Evolutionary conservation across 2,329 filamentous ascomycete genomes (phyloP).

Genomic region (Elsinoe australis): DNA sequence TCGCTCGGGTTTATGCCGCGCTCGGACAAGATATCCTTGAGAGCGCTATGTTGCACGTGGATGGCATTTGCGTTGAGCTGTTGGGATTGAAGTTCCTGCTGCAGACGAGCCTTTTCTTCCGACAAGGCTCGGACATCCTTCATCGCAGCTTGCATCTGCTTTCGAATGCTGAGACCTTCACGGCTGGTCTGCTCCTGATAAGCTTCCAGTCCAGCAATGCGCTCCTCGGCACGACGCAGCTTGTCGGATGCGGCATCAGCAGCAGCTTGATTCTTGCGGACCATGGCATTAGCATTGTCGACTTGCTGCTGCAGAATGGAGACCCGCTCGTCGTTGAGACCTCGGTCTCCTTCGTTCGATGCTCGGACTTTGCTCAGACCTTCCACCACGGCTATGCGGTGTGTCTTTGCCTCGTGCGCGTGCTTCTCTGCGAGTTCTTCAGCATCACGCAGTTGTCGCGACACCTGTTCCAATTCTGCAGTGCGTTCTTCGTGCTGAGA

Average conservation of each 20-base stretch:
- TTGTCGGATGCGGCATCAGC: constrained; percentile 83
- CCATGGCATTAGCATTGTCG: constrained; percentile 66
- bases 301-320: constrained; percentile 71
- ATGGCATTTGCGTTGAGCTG: constrained; percentile 93
- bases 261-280: constrained; percentile 81
- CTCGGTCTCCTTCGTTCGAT: constrained; percentile 45
- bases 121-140: constrained; percentile 78
- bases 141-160: constrained; percentile 78
- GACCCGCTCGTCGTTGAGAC: constrained; percentile 57
- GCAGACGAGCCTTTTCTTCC: constrained; percentile 71
- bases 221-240: constrained; percentile 84
- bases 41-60: constrained; percentile 80
- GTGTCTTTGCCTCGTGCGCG: constrained; percentile 76
- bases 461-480: constrained; percentile 66
- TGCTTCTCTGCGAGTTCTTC: constrained; percentile 85
- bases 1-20: constrained; percentile 75
- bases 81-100: constrained; percentile 72
- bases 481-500: constrained; percentile 75
- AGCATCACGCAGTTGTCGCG: constrained; percentile 69
- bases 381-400: constrained; percentile 72
- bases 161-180: constrained; percentile 80
- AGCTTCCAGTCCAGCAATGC: constrained; percentile 89
- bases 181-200: constrained; percentile 96
- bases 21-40: constrained; percentile 87
- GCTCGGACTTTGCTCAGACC: constrained; percentile 68